Evolutionary conservation across 202 grass and related monocot species (phyloP).

Genomic region (Carex arenaria): DNA sequence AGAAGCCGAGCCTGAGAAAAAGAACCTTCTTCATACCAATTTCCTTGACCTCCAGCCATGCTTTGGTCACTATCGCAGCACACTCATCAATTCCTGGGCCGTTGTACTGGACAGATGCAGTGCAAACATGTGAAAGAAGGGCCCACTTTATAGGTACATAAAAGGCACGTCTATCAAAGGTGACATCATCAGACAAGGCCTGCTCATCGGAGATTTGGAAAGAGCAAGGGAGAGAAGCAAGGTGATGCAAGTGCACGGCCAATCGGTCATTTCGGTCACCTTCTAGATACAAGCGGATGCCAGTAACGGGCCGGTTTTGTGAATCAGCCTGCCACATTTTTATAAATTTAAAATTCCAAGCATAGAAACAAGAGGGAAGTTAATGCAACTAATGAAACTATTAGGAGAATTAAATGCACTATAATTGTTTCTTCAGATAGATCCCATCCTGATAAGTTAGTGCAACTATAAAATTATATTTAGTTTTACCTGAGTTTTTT

Average conservation of each 20-base stretch:
- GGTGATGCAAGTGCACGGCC: constrained; percentile 77
- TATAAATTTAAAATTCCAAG: background rate
- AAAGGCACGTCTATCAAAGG: constrained; percentile 48
- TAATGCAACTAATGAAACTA: background rate
- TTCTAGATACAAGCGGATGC: constrained; percentile 77
- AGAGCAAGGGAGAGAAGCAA: constrained; percentile 39
- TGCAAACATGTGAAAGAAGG: constrained; percentile 74
- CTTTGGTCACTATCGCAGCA: constrained; percentile 70
- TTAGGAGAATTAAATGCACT: background rate
- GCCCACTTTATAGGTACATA: constrained; percentile 53
- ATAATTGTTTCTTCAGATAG: background rate
- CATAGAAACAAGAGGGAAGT: background rate
- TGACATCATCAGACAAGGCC: constrained; percentile 7
- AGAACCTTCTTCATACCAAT: constrained; percentile 69
- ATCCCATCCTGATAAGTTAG: background rate
- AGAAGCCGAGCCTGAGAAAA: constrained; percentile 86
- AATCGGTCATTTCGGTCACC: constrained; percentile 63
- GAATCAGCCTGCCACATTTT: constrained; percentile 48
- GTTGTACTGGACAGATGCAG: constrained; percentile 62
- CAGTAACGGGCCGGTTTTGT: constrained; percentile 60
- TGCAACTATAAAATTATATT: background rate
- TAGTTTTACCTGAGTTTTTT: constrained; percentile 29
- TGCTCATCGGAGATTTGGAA: constrained; percentile 32
- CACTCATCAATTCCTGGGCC: constrained; percentile 64
- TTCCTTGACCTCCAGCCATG: constrained; percentile 80